Conservation (phyloP, 78 protist species). For the Dictyostelium discoideum region DNA sequence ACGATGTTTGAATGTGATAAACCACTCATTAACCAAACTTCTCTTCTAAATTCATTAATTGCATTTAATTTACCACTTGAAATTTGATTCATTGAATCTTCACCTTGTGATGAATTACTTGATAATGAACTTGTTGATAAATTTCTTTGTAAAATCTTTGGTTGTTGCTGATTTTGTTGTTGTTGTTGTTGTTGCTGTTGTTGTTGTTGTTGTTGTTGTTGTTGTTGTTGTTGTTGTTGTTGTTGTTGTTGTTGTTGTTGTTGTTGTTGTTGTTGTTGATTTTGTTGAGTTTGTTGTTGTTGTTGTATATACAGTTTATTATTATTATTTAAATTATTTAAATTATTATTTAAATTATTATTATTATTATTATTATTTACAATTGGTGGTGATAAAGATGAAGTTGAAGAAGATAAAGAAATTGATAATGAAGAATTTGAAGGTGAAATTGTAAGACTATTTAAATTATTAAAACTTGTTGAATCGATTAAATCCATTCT, state of each 20-base stretch:
- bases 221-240: not conserved
- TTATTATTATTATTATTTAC: not conserved
- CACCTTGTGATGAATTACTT: conserved; percentile 23
- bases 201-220: not conserved
- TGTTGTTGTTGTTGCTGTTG: not conserved
- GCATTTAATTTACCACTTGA: conserved; percentile 20
- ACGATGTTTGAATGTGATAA: conserved; percentile 76
- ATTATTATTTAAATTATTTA: not conserved
- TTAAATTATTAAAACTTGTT: not conserved
- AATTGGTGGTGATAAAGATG: not conserved
- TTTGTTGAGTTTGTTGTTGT: not conserved
- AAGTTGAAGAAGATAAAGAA: not conserved
- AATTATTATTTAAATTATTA: too few species aligned
- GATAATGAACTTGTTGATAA: conserved; percentile 41
- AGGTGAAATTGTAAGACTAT: not conserved
- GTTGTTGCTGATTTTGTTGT: not conserved
- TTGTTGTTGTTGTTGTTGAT: not conserved
- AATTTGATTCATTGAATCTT: conserved; percentile 7
- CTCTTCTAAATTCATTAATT: conserved; percentile 78
- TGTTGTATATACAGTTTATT: not conserved
- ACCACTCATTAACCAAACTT: conserved; percentile 80
- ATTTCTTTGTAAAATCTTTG: conserved; percentile 20
- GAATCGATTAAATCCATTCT: conserved; percentile 50
- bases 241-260: not conserved
- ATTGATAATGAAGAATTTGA: not conserved